phyloP scores from a whole-genome alignment of 495 filamentous ascomycete species.

The Penicillium mononematosum region DNA sequence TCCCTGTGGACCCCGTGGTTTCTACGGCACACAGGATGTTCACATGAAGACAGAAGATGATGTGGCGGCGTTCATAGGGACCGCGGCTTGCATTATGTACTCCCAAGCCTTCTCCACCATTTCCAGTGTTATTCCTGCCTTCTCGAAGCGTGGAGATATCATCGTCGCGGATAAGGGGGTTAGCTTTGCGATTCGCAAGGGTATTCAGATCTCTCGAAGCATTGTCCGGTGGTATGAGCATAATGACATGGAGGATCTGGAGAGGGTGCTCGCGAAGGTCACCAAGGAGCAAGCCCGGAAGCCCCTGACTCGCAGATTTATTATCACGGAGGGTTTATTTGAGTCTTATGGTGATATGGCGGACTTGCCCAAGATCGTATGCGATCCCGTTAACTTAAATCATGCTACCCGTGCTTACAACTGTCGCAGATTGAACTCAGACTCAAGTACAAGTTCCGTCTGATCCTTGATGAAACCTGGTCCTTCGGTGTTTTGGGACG shows the following conservation, averaged over 20 bases:
- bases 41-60: conserved; percentile 96
- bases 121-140: conserved; percentile 88
- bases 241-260: conserved; percentile 91
- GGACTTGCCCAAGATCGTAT: conserved; percentile 79
- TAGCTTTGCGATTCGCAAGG: conserved; percentile 91
- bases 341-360: conserved; percentile 86
- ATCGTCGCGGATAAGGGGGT: conserved; percentile 96
- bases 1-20: conserved; percentile 92
- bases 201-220: conserved; percentile 88
- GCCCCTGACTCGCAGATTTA: conserved; percentile 87
- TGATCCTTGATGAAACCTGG: conserved; percentile 96
- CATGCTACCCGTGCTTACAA: neutral
- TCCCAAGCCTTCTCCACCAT: conserved; percentile 95
- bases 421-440: conserved; percentile 74
- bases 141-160: conserved; percentile 95
- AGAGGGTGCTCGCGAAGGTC: conserved; percentile 80
- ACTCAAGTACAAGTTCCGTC: conserved; percentile 91
- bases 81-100: conserved; percentile 87
- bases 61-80: conserved; percentile 83
- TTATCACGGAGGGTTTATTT: conserved; percentile 93
- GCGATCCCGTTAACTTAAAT: conserved; percentile 25
- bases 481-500: conserved; percentile 92
- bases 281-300: conserved; percentile 84
- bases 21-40: conserved; percentile 98
- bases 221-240: conserved; percentile 93